These are phyloP conservation scores for Polytolypa hystricis DNA, from an alignment of 2,329 filamentous ascomycete genomes.

Conservation along the genomic window DNA sequence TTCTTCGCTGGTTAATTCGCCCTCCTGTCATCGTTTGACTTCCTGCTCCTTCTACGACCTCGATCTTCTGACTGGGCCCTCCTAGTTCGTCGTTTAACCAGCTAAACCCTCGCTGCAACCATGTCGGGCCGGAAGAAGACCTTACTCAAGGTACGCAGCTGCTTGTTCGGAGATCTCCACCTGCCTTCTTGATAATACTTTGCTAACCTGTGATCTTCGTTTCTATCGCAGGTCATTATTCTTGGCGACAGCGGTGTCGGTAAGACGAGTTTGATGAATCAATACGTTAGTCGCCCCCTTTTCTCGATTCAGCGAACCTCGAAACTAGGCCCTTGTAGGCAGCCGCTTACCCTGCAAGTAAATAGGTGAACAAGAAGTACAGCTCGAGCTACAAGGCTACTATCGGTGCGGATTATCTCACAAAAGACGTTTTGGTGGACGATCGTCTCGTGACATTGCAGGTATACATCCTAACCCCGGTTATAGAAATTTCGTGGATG, in stretches of 20 bases:
- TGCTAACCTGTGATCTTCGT: constrained; percentile 11
- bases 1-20: too few relatives aligned
- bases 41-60: too few relatives aligned
- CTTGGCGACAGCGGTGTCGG: constrained; percentile 97
- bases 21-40: too few relatives aligned
- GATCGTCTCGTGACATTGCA: constrained; percentile 98
- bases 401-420: constrained; percentile 96
- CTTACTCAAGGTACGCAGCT: constrained; percentile 61
- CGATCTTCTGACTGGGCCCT: too few relatives aligned
- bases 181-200: not conserved
- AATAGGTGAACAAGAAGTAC: constrained; percentile 99
- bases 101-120: constrained; percentile 13
- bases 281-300: constrained; percentile 68
- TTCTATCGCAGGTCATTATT: constrained; percentile 71
- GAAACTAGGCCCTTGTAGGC: too few relatives aligned
- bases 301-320: constrained; percentile 2
- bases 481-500: not conserved
- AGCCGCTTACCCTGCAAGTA: not conserved
- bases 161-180: constrained; percentile 9
- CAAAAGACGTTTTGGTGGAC: constrained; percentile 93
- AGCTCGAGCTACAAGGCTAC: constrained; percentile 99
- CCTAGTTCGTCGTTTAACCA: too few relatives aligned
- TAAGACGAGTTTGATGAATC: constrained; percentile 99
- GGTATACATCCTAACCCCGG: constrained; percentile 40
- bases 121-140: constrained; percentile 86